Conservation (phyloP, 2,329 filamentous ascomycete species). For the Celoporthe dispersa region DNA sequence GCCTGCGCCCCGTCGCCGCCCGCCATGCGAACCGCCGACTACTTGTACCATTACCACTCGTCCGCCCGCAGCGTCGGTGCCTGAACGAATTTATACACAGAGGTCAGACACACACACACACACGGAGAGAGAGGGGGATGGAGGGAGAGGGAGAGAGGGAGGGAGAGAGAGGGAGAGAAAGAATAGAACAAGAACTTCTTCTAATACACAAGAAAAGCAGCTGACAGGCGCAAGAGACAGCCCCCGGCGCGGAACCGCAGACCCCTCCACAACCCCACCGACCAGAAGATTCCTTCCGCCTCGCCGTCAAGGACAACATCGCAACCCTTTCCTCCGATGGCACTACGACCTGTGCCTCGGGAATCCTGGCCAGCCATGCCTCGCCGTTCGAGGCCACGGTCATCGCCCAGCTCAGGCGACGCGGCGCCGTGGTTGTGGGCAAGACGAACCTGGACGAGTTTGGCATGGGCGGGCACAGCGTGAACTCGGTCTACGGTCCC, state of each 20-base stretch:
- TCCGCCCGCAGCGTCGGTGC: conserved; percentile 22
- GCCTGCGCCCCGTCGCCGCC: conserved; percentile 28
- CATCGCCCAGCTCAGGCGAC: conserved; percentile 66
- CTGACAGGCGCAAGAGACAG: neutral
- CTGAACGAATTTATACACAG: conserved; percentile 29
- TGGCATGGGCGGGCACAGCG: conserved; percentile 45
- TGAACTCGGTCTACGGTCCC: conserved; percentile 36
- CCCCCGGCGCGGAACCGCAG: neutral
- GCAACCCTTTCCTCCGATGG: conserved; percentile 49
- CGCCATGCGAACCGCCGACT: conserved; percentile 21
- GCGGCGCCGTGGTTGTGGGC: conserved; percentile 67
- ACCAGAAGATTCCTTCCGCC: conserved; percentile 39
- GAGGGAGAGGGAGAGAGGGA: too few relatives aligned
- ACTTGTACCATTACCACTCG: neutral
- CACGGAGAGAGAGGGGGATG: too few relatives aligned
- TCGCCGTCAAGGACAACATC: conserved; percentile 81
- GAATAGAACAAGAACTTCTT: neutral
- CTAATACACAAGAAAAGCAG: neutral
- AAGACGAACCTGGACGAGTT: conserved; percentile 89
- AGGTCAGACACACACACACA: too few relatives aligned
- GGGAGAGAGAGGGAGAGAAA: neutral
- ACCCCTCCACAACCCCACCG: neutral
- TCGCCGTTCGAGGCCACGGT: conserved; percentile 86
- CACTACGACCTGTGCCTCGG: conserved; percentile 82
- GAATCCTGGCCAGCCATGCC: conserved; percentile 69